Percentiles rank a stretch among this genome's conserved stretches.
Evolutionary conservation across 768 basidiomycete species (phyloP).

Genomic region (Coprinopsis cinerea): DNA sequence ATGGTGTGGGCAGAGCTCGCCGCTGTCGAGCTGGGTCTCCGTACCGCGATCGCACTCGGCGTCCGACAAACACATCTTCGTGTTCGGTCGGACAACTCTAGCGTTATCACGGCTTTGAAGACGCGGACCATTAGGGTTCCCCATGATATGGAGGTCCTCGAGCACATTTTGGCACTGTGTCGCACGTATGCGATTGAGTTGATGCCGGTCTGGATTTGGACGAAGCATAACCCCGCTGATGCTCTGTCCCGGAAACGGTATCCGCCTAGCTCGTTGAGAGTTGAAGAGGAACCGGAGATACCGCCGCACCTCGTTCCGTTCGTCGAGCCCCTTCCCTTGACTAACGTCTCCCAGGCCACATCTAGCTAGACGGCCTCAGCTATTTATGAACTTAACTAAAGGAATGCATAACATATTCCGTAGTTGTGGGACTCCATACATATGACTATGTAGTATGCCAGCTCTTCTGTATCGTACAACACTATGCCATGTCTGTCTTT

Average conservation of each 20-base stretch:
- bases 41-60: slow-evolving; percentile 21
- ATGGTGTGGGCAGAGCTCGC: slow-evolving; percentile 44
- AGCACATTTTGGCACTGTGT: slow-evolving; percentile 21
- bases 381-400: no score
- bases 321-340: background rate
- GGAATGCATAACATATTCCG: no score
- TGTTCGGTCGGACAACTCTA: slow-evolving; percentile 36
- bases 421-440: no score
- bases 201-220: slow-evolving; percentile 24
- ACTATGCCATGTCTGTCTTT: no score
- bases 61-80: slow-evolving; percentile 18
- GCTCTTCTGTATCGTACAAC: no score
- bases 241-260: slow-evolving; percentile 23
- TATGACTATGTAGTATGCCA: no score
- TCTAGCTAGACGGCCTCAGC: no score
- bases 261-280: slow-evolving; percentile 7
- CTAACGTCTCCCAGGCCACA: no score
- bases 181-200: slow-evolving; percentile 18
- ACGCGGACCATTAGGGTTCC: slow-evolving; percentile 18
- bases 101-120: slow-evolving; percentile 30
- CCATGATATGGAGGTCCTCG: slow-evolving; percentile 24
- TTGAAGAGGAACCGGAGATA: slow-evolving; percentile 1
- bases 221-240: slow-evolving; percentile 29
- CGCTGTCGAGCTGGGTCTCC: slow-evolving; percentile 36
- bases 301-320: slow-evolving; percentile 8